A percentile compares a stretch with the other conserved stretches of the same genome.
These are phyloP conservation scores for Entonaema liquescens DNA, from an alignment of 495 filamentous ascomycete genomes.

Conservation along the genomic window DNA sequence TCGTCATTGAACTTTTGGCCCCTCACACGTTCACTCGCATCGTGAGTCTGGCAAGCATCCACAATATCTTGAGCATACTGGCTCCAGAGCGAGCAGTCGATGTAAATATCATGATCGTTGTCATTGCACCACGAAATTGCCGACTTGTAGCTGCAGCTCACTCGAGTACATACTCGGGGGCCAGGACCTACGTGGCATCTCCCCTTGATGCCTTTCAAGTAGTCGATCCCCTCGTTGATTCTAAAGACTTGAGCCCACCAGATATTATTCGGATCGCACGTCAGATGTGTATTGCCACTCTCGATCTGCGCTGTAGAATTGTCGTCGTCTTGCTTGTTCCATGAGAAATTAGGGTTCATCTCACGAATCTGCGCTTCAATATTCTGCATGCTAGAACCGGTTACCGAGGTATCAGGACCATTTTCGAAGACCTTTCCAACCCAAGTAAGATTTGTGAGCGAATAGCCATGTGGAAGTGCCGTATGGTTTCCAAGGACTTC, in stretches of 20 bases:
- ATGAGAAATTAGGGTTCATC: conserved; percentile 20
- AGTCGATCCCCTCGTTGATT: conserved; percentile 37
- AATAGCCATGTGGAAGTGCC: conserved; percentile 9
- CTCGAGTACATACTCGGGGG: conserved; percentile 35
- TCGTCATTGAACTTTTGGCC: conserved; percentile 16
- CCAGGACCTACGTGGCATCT: conserved; percentile 32
- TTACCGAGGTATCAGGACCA: conserved; percentile 17
- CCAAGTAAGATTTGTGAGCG: conserved; percentile 20
- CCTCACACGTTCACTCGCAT: not conserved
- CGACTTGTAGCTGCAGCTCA: conserved; percentile 39
- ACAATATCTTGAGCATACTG: conserved; percentile 21
- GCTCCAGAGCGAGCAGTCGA: conserved; percentile 18
- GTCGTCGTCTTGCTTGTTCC: not conserved
- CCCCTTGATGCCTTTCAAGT: conserved; percentile 26
- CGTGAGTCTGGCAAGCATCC: conserved; percentile 12
- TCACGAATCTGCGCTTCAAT: conserved; percentile 31
- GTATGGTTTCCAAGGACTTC: not conserved
- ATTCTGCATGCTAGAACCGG: conserved; percentile 11
- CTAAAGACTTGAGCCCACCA: conserved; percentile 32
- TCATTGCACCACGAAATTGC: conserved; percentile 49
- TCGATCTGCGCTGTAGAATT: not conserved
- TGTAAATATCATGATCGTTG: conserved; percentile 6
- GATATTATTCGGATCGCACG: conserved; percentile 19
- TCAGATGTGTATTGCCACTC: not conserved
- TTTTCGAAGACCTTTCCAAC: conserved; percentile 12